Evolutionary conservation across 257 asterid genomes (phyloP), one percentile per base, ranked within the genome.

Genomic region (Paraleonurus japonicus): DNA sequence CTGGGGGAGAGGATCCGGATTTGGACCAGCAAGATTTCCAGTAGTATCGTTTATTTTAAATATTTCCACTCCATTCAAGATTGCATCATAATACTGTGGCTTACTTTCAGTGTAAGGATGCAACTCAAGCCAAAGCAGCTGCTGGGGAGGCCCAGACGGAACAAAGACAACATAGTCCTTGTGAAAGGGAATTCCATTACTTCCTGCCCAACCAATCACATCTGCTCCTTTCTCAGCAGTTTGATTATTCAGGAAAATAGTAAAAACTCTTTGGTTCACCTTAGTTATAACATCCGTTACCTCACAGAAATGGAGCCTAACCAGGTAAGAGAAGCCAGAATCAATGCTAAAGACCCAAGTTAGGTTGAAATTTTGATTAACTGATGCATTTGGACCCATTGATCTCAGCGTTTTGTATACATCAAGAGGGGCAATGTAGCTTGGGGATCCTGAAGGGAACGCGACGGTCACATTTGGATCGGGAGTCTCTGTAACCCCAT

Each of bases 11-110:
- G 95, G 97, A 22, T 76, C 60, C 2, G 98, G 98, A 70, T 88
- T 92, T n/a, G 82, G 85, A 26, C 98, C 98, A 0, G 95, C 98
- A 72, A 92, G 95, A 83, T 83, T 90, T 27, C 90, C 89, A 3
- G 54, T 37, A 10, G 81, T 53, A 66, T 85, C 88, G 43, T 20
- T 92, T 27, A 90, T 26, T 74, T 92, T 92, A 78, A 88, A 92
- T 54, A 92, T 87, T 70, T 93, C 98, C 30, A 90, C 37, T 43
- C 98, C 98, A 41, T 93, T 90, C 83, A 93, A 85, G 79, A 88
- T 83, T 30, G 97, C 94, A 79, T 93, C 94, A 60, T 84, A 86
- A 71, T 24, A 72, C 27, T 81, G 77, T 35, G 97, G 63, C 63
- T 28, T 75, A 15, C 32, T 0, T 8, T 15, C 69, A 41, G 30